These are phyloP conservation scores for Ceratobasidium sp. DNA, from an alignment of 1,284 basidiomycete species.

Conservation along the genomic window DNA sequence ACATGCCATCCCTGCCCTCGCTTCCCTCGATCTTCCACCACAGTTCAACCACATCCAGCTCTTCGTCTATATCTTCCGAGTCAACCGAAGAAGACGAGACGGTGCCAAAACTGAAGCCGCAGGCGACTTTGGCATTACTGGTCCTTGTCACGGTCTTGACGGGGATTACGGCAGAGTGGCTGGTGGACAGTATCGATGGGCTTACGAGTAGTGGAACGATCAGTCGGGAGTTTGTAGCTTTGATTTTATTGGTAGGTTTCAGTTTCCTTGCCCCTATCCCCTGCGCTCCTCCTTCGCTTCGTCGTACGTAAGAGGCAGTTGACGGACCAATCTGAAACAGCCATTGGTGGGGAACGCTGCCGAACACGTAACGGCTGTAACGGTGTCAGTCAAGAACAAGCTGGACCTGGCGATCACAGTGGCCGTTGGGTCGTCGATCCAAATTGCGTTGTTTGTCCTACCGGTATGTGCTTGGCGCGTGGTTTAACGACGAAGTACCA, in stretches of 20 bases:
- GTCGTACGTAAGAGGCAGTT: background rate
- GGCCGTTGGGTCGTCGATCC: constrained; percentile 91
- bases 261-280: background rate
- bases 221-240: constrained; percentile 54
- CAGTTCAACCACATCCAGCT: constrained; percentile 52
- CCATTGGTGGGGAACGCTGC: constrained; percentile 80
- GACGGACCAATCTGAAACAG: background rate
- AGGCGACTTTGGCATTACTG: constrained; percentile 58
- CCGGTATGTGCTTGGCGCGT: constrained; percentile 49
- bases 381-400: constrained; percentile 80
- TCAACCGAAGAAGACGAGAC: constrained; percentile 58
- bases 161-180: constrained; percentile 83
- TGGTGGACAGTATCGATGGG: constrained; percentile 83
- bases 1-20: constrained; percentile 50
- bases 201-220: constrained; percentile 60
- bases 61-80: constrained; percentile 29
- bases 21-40: constrained; percentile 42
- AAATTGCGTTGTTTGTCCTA: constrained; percentile 79
- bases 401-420: constrained; percentile 54
- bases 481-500: background rate
- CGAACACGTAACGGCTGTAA: constrained; percentile 90
- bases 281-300: background rate
- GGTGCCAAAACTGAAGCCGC: constrained; percentile 61
- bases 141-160: constrained; percentile 59
- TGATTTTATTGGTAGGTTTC: constrained; percentile 48